phyloP scores from a whole-genome alignment of 345 rosid genomes.

The Capsella bursapastoris region DNA sequence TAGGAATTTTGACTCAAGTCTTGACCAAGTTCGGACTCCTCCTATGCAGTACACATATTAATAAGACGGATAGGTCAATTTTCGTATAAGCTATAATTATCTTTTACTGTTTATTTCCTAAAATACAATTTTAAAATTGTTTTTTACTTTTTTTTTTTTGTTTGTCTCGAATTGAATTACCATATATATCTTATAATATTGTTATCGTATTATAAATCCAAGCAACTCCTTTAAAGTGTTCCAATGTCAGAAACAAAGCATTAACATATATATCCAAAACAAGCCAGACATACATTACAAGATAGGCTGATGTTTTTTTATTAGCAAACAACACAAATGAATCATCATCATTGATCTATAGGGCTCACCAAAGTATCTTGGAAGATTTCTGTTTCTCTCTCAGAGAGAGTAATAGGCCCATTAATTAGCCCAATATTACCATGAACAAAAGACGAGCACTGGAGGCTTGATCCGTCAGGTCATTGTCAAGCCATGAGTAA shows the following conservation, averaged over 20 bases:
- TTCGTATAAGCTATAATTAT: background rate
- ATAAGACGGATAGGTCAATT: background rate
- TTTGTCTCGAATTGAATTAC: too few species aligned
- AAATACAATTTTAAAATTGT: too few species aligned
- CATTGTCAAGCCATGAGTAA: background rate
- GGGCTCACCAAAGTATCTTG: background rate
- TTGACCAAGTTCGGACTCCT: constrained; percentile 12
- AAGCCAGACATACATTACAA: background rate
- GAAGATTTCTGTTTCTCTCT: background rate
- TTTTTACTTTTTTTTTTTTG: too few species aligned
- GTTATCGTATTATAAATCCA: background rate
- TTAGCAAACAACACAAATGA: background rate
- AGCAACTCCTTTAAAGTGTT: constrained; percentile 8
- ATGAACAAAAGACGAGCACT: constrained; percentile 9
- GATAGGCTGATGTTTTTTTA: background rate
- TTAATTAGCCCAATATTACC: background rate
- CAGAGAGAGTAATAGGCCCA: background rate
- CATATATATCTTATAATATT: background rate
- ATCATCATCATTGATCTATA: background rate
- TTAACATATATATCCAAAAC: constrained; percentile 26
- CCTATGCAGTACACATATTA: background rate
- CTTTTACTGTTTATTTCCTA: background rate
- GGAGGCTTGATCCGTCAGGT: background rate
- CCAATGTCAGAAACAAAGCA: constrained; percentile 3
- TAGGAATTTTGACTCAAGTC: background rate